phyloP scores from a whole-genome alignment of 805 yeast genomes.

The Saturnispora bothae region DNA sequence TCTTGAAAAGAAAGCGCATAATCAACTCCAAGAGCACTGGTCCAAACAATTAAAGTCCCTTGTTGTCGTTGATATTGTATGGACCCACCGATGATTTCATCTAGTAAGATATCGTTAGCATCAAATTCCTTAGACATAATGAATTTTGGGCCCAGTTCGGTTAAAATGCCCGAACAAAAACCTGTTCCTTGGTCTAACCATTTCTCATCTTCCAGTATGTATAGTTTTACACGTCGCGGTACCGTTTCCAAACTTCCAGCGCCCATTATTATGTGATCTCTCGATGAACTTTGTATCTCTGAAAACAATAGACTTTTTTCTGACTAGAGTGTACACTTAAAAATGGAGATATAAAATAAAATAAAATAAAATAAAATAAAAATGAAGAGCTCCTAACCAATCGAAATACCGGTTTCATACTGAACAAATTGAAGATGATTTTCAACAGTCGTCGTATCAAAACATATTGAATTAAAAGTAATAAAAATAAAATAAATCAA shows the following conservation, averaged over 20 bases:
- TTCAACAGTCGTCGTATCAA: too few species aligned
- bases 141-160: constrained; percentile 42
- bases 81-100: constrained; percentile 58
- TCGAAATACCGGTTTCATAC: too few species aligned
- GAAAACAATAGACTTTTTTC: too few species aligned
- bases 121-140: constrained; percentile 65
- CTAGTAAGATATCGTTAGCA: constrained; percentile 46
- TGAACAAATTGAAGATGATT: too few species aligned
- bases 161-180: constrained; percentile 64
- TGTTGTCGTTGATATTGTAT: constrained; percentile 89
- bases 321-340: too few species aligned
- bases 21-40: constrained; percentile 60
- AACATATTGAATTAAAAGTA: too few species aligned
- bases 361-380: too few species aligned
- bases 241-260: constrained; percentile 31
- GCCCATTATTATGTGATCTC: neutral
- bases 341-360: too few species aligned
- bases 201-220: constrained; percentile 63
- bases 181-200: constrained; percentile 96
- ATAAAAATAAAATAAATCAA: neutral
- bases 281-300: too few species aligned
- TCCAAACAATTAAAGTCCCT: constrained; percentile 91
- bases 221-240: constrained; percentile 68
- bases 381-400: too few species aligned
- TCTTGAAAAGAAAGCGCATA: constrained; percentile 90